Evolutionary conservation across 1,284 basidiomycete species (phyloP).

Genomic region (Fistulinella cinereoalba): DNA sequence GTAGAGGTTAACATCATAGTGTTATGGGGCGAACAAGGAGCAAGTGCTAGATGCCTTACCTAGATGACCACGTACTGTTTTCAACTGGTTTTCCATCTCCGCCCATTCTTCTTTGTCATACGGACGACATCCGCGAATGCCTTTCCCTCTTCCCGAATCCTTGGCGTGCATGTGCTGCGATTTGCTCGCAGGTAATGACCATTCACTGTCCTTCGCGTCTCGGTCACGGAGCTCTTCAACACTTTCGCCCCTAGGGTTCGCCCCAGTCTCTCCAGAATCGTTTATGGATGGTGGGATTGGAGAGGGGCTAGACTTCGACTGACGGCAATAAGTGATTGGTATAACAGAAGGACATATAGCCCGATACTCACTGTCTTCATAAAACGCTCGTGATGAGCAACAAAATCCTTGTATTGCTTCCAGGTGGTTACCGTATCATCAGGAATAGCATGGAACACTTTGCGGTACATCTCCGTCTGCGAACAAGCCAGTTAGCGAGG

Average conservation of each 20-base stretch:
- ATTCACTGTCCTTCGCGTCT: constrained; percentile 21
- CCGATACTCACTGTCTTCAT: constrained; percentile 54
- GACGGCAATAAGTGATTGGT: constrained; percentile 25
- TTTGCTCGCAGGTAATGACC: constrained; percentile 11
- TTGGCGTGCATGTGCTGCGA: constrained; percentile 19
- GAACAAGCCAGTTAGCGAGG: constrained; percentile 9
- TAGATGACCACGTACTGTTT: constrained; percentile 78
- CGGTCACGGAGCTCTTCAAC: constrained; percentile 18
- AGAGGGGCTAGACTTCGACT: constrained; percentile 45
- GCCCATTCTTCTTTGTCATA: constrained; percentile 81
- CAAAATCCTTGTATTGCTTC: constrained; percentile 91
- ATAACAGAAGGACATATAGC: neutral
- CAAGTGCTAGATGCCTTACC: constrained; percentile 48
- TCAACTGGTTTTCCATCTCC: constrained; percentile 83
- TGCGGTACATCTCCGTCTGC: constrained; percentile 90
- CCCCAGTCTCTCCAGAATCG: constrained; percentile 50
- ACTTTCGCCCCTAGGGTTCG: constrained; percentile 23
- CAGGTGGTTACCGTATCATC: constrained; percentile 91
- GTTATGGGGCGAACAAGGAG: neutral
- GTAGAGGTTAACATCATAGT: neutral
- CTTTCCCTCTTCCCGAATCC: constrained; percentile 23
- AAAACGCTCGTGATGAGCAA: constrained; percentile 73
- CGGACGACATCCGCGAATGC: constrained; percentile 57
- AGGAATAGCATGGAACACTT: constrained; percentile 89
- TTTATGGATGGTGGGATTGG: constrained; percentile 51